Evolutionary conservation across 73 alveolate genomes (phyloP), one percentile per base, ranked within the genome.

Genomic region (Halteria grandinella): DNA sequence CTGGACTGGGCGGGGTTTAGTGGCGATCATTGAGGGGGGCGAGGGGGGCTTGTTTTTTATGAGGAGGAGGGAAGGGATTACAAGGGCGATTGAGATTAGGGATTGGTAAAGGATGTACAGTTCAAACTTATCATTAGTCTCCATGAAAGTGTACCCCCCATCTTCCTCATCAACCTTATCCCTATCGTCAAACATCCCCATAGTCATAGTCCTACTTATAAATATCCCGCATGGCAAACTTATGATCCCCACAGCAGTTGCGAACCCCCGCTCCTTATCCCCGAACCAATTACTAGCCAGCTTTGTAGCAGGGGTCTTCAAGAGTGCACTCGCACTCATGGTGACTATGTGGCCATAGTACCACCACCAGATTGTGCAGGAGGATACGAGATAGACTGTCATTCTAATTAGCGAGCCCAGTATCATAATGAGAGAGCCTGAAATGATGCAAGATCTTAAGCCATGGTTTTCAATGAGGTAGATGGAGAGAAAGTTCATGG

Each of bases 41-140:
- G 85, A 37, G 32, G 89, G 89, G 27, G 98, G 98, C 40, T 82
- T 76, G 44, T 88, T 76, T 69, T 62, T 78, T 75, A 86, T 71
- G n/a, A 90, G 72, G 29, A 83, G 17, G 0, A 93, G 20, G 25
- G 79, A 52, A 25, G 79, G 36, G 7, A 89, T 20, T 18, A 89
- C 62, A 32, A 87, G 64, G 28, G 75, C 83, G 12, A 87, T 40
- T n/a, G 62, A 49, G 44, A 92, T 31, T 47, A 69, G 57, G 31
- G 93, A 87, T 53, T 92, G 86, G 0, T 77, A 72, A 0, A 86
- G 43, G 78, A 92, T 59, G 50, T 88, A 86, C 20, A 51, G 39
- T 50, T 44, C 39, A 89, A 74, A 78, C 73, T 59, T 66, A 52
- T n/a, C 57, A 34, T 0, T 47, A n/a, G n/a, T n/a, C n/a, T n/a